Base-by-base conservation (phyloP, 495 filamentous ascomycete genomes). In the Aspergillus incahuasiensis region DNA sequence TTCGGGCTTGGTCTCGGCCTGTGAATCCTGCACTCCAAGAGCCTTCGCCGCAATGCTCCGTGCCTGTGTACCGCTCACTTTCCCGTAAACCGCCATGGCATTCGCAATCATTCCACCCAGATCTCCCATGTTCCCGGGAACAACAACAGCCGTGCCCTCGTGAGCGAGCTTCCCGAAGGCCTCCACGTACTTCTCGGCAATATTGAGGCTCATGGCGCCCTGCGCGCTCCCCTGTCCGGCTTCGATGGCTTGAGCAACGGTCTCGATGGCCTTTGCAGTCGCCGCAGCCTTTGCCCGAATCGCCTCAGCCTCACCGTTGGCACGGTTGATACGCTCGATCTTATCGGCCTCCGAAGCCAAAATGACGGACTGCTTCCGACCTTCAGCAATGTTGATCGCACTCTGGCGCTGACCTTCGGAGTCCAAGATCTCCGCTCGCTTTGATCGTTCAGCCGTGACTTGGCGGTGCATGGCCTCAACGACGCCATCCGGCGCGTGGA, bases 301-400 rank as follows among this genome's bases (percentile, higher is more conserved):
- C 2, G 94, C 94, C 71, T 97, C 87, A 6, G 94, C 89, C 74
- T 98, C 94, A 78, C 94, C 94, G 58, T 73, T 76, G 7, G 94
- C 94, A 64, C 80, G 81, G 74, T 98, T 98, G 71, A 98, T 92
- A 65, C 94, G 82, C 73, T 98, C 95, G 8, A 86, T 81, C 51
- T 83, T 84, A 66, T 92, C 66, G n/a, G 95, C 94, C 74, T 98
- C 94, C 2, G 90, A 95, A 0, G 95, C 95, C 13, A 98, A 78
- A 58, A 98, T 97, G 21, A 95, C 92, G 58, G 82, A 87, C 78
- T 96, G 94, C 74, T 98, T 98, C 68, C 88, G 79, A 56, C 94
- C 94, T 75, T 98, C 94, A 49, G 94, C 94, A 60, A 98, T 95
- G 71, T 98, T 98, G 78, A 98, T 98, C 6, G 94, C 95, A 60